Percentiles rank a stretch among this genome's conserved stretches.
phyloP scores from a whole-genome alignment of 176 grass and related monocot species.

The Musa troglodytarum region DNA sequence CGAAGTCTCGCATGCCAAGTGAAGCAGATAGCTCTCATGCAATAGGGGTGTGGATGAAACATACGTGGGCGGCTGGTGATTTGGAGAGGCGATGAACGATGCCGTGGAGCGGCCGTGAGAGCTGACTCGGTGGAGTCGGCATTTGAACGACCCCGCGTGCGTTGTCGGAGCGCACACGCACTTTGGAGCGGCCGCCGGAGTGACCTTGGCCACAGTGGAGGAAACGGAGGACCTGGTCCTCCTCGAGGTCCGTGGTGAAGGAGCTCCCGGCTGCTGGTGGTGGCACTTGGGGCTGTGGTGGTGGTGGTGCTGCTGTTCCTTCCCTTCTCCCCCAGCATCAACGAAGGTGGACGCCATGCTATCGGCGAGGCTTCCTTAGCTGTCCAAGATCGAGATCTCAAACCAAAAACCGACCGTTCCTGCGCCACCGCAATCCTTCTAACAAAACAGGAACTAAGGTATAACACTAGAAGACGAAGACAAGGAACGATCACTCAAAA shows the following conservation, averaged over 20 bases:
- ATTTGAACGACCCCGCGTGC: slow-evolving; percentile 25
- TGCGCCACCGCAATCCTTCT: no score
- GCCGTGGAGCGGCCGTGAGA: neutral
- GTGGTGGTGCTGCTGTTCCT: neutral
- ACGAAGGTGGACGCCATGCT: slow-evolving; percentile 7
- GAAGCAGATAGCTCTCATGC: neutral
- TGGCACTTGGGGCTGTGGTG: neutral
- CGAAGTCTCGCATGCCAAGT: neutral
- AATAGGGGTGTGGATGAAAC: neutral
- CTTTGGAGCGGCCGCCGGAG: neutral
- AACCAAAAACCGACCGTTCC: no score
- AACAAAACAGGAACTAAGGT: no score
- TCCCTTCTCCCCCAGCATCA: neutral
- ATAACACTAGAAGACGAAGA: neutral
- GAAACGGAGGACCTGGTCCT: slow-evolving; percentile 2
- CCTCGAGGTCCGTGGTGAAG: neutral
- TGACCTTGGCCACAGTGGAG: neutral
- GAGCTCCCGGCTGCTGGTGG: no score
- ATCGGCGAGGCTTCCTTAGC: no score
- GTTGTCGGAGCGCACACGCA: slow-evolving; percentile 23
- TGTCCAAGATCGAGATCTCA: no score
- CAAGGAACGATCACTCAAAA: no score
- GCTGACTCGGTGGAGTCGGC: slow-evolving; percentile 17
- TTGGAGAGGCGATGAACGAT: neutral
- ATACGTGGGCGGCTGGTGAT: neutral